phyloP scores from a whole-genome alignment of 2,329 filamentous ascomycete species.

The Orbilia ellipsospora region DNA sequence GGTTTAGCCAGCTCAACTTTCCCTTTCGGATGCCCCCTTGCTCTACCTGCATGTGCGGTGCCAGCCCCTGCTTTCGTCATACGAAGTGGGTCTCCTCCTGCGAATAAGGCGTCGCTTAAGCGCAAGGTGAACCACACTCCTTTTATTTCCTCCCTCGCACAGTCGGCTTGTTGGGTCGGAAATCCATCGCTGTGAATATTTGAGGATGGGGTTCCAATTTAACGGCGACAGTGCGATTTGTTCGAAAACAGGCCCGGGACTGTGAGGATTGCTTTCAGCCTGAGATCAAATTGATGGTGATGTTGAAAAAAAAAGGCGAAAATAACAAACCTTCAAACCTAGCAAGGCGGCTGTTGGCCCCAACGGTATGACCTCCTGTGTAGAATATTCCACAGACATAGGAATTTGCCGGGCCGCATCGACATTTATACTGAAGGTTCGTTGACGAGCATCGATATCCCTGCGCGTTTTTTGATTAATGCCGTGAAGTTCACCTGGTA shows the following conservation, averaged over 20 bases:
- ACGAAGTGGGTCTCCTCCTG: slow-evolving; percentile 33
- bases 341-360: slow-evolving; percentile 25
- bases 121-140: slow-evolving; percentile 51
- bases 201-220: slow-evolving; percentile 32
- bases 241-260: slow-evolving; percentile 3
- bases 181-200: slow-evolving; percentile 24
- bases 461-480: slow-evolving; percentile 31
- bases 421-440: slow-evolving; percentile 23
- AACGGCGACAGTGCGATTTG: slow-evolving; percentile 34
- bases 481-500: slow-evolving; percentile 32
- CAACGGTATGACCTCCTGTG: slow-evolving; percentile 18
- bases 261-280: not conserved
- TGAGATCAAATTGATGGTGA: not conserved
- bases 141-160: slow-evolving; percentile 38
- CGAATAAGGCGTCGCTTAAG: slow-evolving; percentile 56
- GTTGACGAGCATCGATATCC: slow-evolving; percentile 26
- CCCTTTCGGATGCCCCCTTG: slow-evolving; percentile 4
- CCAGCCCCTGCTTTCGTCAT: slow-evolving; percentile 52
- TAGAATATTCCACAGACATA: slow-evolving; percentile 43
- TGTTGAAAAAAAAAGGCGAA: too few relatives aligned
- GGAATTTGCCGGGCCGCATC: slow-evolving; percentile 35
- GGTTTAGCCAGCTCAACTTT: slow-evolving; percentile 27
- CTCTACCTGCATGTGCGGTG: slow-evolving; percentile 23
- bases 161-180: slow-evolving; percentile 38
- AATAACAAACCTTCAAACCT: not conserved